A percentile compares a stretch with the other conserved stretches of the same genome.
These are phyloP conservation scores for Leccinum subrobustum DNA, from an alignment of 1,284 basidiomycete species.

Conservation along the genomic window DNA sequence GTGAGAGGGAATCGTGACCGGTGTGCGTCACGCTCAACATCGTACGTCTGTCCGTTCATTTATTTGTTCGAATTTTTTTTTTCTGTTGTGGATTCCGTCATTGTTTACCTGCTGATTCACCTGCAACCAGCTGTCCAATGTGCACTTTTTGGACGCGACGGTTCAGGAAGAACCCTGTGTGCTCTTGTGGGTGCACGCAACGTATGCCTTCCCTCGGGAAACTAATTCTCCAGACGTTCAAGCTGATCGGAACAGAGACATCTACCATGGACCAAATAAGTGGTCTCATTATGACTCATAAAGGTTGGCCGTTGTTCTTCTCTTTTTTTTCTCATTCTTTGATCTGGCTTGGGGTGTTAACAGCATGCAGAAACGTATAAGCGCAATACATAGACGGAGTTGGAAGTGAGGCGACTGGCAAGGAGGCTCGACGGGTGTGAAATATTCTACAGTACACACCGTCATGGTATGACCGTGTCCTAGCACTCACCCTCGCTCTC, in stretches of 20 bases:
- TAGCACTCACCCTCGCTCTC: too few relatives aligned
- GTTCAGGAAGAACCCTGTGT: slow-evolving; percentile 62
- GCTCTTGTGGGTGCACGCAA: slow-evolving; percentile 53
- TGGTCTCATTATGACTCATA: slow-evolving; percentile 37
- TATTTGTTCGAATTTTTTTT: not conserved
- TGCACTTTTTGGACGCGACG: slow-evolving; percentile 70
- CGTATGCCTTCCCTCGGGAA: slow-evolving; percentile 54
- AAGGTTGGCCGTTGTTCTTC: slow-evolving; percentile 40
- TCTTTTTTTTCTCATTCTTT: not conserved
- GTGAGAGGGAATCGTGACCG: slow-evolving; percentile 63
- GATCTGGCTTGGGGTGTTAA: not conserved
- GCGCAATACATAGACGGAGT: slow-evolving; percentile 36
- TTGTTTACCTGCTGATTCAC: not conserved
- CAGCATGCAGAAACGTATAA: slow-evolving; percentile 58
- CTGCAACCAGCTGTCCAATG: slow-evolving; percentile 43
- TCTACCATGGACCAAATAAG: slow-evolving; percentile 46
- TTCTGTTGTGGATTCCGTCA: not conserved
- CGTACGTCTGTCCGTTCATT: slow-evolving; percentile 38
- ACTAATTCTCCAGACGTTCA: slow-evolving; percentile 54
- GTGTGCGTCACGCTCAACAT: slow-evolving; percentile 74
- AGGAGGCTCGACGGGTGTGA: slow-evolving; percentile 38
- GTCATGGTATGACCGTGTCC: too few relatives aligned
- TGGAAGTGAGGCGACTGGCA: slow-evolving; percentile 45
- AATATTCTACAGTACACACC: slow-evolving; percentile 29
- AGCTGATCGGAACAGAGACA: slow-evolving; percentile 60